phyloP scores from a whole-genome alignment of 2,329 filamentous ascomycete species.

The Fusarium nygamai region DNA sequence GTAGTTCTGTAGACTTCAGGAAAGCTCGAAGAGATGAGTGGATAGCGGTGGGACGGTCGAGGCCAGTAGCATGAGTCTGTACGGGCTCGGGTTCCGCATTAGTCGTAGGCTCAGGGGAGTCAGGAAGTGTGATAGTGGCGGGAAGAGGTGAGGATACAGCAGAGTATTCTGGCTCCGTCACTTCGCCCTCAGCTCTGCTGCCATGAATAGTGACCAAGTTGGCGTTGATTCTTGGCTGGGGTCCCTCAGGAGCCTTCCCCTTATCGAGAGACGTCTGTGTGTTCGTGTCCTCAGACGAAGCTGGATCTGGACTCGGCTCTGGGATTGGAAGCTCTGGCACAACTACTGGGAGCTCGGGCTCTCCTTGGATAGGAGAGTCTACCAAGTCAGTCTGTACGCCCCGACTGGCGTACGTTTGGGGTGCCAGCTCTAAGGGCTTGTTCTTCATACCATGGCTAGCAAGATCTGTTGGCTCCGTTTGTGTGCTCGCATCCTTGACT shows the following conservation, averaged over 20 bases:
- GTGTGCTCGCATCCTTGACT: neutral
- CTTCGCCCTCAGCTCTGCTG: neutral
- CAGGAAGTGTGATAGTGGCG: neutral
- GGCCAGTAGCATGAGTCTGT: neutral
- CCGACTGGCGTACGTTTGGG: neutral
- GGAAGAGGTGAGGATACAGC: neutral
- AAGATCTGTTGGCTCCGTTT: slow-evolving; percentile 5
- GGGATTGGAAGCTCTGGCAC: neutral
- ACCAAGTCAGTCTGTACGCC: slow-evolving; percentile 4
- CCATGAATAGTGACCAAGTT: neutral
- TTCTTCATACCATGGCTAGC: neutral
- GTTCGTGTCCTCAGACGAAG: neutral
- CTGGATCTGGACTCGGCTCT: neutral
- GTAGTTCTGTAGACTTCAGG: neutral
- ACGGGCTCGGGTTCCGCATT: neutral
- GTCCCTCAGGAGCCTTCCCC: neutral
- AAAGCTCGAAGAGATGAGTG: neutral
- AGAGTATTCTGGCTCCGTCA: neutral
- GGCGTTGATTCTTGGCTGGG: neutral
- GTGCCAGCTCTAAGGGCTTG: neutral
- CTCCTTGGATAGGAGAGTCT: neutral
- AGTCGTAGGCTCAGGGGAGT: neutral
- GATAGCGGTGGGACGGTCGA: neutral
- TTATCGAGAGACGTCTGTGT: neutral
- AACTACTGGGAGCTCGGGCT: neutral